Evolutionary conservation across 441 rosid genomes (phyloP), one percentile per base, ranked within the genome.

Genomic region (Pelargonium citronellum): DNA sequence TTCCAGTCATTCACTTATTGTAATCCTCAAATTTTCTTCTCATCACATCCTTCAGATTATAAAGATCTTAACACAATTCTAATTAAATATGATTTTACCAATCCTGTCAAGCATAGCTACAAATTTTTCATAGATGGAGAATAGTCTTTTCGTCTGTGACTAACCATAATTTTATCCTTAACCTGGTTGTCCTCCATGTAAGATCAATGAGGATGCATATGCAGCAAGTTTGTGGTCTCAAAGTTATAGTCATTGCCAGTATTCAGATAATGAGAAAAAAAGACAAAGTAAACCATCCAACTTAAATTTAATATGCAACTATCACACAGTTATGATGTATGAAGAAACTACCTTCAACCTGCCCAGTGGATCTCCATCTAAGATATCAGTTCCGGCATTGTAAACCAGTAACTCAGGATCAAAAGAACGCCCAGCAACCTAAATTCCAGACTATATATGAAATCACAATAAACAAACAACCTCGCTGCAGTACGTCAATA

Each of bases 321-420:
- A 34, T 34, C 39, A 4, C 39, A 34, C 7, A 34, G 7, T 34
- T 34, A 53, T 53, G 60, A 53, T 13, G 7, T 16, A 19, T 46
- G 64, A 30, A 62, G 24, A 71, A 57, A 37, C 20, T 84, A 90
- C 97, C 92, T 91, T 87, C 79, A 94, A 80, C 79, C 75, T 75
- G 64, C 99, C 97, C 53, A 91, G 79, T 72, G 99, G 99, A 83
- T 91, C 99, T 64, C 99, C 99, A 67, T 94, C 96, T 43, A 94
- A 83, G 78, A 94, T 89, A 81, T 94, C 99, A 0, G 99, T 94
- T 41, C 97, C 99, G 64, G 99, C 99, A 83, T 94, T 94, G 85
- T 89, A 94, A 51, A 94, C 47, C 72, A 94, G 75, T 79, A 94
- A 74, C 76, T 91, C 94, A 51, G 96, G 96, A 71, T 83, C 81